Conservation (phyloP, 108 stramenopile genomes). For the Fragilaria radians region DNA sequence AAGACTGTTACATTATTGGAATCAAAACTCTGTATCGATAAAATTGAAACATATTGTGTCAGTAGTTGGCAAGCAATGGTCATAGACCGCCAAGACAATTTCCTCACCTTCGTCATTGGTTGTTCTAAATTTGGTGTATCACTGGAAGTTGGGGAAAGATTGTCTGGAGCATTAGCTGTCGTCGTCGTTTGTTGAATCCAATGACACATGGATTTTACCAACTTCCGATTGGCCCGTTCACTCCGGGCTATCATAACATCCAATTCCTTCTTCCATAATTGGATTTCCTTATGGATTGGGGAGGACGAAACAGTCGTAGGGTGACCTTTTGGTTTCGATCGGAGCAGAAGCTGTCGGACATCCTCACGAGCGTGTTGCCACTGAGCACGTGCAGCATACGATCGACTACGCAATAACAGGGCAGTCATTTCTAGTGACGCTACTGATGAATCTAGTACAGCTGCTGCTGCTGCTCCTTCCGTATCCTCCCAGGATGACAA, state of each 20-base stretch:
- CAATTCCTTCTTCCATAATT: neutral
- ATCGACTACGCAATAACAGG: slow-evolving; percentile 23
- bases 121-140: too few species aligned
- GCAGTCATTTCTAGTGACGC: slow-evolving; percentile 27
- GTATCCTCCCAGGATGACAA: neutral
- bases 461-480: neutral
- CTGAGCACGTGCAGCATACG: slow-evolving; percentile 22
- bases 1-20: too few species aligned
- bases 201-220: slow-evolving; percentile 48
- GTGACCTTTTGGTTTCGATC: too few species aligned
- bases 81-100: too few species aligned
- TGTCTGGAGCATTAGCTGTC: slow-evolving; percentile 2
- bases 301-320: too few species aligned
- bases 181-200: slow-evolving; percentile 59
- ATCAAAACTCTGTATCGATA: too few species aligned
- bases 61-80: too few species aligned
- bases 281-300: neutral
- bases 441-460: too few species aligned
- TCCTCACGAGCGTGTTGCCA: slow-evolving; percentile 27
- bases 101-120: too few species aligned
- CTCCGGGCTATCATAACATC: neutral
- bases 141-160: too few species aligned
- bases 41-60: too few species aligned
- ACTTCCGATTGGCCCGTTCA: slow-evolving; percentile 25
- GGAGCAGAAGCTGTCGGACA: slow-evolving; percentile 18